Conservation (phyloP, 805 yeast species). For the Tanozyma kutaoensis region DNA sequence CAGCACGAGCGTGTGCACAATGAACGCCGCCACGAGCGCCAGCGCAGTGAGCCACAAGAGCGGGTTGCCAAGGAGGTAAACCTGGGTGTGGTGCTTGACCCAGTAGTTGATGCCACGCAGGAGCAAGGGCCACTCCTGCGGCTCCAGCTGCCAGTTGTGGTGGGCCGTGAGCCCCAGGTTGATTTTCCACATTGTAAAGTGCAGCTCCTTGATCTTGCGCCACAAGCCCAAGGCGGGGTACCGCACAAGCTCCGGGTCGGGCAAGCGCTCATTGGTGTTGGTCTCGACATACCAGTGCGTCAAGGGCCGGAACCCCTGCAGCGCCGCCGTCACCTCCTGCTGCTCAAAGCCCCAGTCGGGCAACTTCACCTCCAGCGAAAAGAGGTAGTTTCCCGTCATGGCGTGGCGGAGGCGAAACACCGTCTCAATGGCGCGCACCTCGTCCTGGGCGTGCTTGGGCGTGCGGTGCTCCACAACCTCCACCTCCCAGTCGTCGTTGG, state of each 20-base stretch:
- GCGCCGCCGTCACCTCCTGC: constrained; percentile 74
- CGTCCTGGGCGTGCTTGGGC: constrained; percentile 34
- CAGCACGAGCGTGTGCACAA: constrained; percentile 31
- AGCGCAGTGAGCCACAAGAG: constrained; percentile 66
- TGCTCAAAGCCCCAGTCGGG: constrained; percentile 81
- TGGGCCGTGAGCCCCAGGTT: constrained; percentile 56
- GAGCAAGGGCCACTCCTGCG: constrained; percentile 64
- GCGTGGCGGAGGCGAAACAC: constrained; percentile 68
- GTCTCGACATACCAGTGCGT: constrained; percentile 66
- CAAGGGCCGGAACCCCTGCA: constrained; percentile 48
- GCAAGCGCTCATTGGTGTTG: constrained; percentile 40
- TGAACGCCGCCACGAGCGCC: constrained; percentile 36
- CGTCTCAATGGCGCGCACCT: constrained; percentile 54
- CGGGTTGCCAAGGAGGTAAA: constrained; percentile 71
- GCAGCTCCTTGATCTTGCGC: constrained; percentile 52
- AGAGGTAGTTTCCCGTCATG: constrained; percentile 64
- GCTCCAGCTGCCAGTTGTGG: constrained; percentile 62
- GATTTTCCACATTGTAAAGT: constrained; percentile 64
- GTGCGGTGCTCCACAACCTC: constrained; percentile 52
- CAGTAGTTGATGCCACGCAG: constrained; percentile 75
- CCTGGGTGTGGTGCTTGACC: constrained; percentile 45
- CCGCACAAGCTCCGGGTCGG: constrained; percentile 15
- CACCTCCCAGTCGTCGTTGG: constrained; percentile 70
- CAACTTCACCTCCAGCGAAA: constrained; percentile 61
- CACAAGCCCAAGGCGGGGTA: constrained; percentile 43